These are phyloP conservation scores for Fusarium tjaetaba DNA, from an alignment of 2,329 filamentous ascomycete species.

Conservation along the genomic window DNA sequence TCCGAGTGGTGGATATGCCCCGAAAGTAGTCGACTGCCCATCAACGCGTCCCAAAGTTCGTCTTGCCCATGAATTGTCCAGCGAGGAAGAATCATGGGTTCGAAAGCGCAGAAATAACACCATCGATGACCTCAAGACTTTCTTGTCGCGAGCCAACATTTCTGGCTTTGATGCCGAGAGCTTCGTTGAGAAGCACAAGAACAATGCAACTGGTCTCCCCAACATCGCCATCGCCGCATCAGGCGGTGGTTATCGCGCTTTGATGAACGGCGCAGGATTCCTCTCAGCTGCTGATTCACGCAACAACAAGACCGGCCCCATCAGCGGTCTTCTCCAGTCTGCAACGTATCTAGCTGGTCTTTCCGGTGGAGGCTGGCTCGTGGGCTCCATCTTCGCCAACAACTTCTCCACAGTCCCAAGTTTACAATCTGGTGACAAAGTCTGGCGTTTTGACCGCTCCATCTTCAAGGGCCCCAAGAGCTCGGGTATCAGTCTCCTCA, in stretches of 20 bases:
- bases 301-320: constrained; percentile 64
- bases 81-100: constrained; percentile 79
- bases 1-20: constrained; percentile 66
- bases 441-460: constrained; percentile 55
- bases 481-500: constrained; percentile 46
- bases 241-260: constrained; percentile 85
- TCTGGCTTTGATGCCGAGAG: constrained; percentile 75
- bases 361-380: constrained; percentile 85
- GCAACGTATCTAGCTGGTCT: constrained; percentile 83
- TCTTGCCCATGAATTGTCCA: constrained; percentile 68
- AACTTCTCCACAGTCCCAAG: constrained; percentile 74
- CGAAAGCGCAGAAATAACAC: constrained; percentile 76
- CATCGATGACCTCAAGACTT: constrained; percentile 74
- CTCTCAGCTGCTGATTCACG: constrained; percentile 81
- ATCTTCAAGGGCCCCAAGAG: constrained; percentile 54
- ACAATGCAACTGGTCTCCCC: constrained; percentile 51
- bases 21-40: constrained; percentile 75
- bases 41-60: constrained; percentile 73
- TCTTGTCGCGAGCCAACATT: constrained; percentile 78
- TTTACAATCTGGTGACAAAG: constrained; percentile 45
- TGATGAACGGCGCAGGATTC: constrained; percentile 84
- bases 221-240: constrained; percentile 82
- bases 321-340: constrained; percentile 84
- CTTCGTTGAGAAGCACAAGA: constrained; percentile 66
- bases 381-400: constrained; percentile 83